phyloP scores from a whole-genome alignment of 805 yeast species.

The Kluyveromyces starmeri region DNA sequence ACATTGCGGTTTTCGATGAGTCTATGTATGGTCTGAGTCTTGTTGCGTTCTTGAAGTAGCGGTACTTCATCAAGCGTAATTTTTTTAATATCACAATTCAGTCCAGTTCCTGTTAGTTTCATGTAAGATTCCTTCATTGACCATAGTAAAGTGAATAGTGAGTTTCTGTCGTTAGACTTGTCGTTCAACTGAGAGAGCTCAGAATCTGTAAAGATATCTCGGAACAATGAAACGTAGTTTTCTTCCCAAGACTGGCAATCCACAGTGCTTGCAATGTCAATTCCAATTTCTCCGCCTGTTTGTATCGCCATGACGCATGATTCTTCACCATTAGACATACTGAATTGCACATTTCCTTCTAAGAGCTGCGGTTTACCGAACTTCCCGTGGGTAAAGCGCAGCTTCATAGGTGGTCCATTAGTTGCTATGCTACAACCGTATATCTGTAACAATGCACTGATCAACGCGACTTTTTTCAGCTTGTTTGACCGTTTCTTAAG shows the following conservation, averaged over 20 bases:
- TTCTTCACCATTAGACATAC: constrained; percentile 50
- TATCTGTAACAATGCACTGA: constrained; percentile 39
- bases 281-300: constrained; percentile 31
- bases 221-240: constrained; percentile 31
- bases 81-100: constrained; percentile 29
- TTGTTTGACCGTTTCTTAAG: constrained; percentile 30
- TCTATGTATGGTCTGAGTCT: constrained; percentile 1
- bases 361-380: constrained; percentile 51
- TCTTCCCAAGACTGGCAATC: constrained; percentile 21
- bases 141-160: constrained; percentile 55
- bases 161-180: constrained; percentile 16
- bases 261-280: constrained; percentile 37
- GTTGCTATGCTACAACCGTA: constrained; percentile 31
- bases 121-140: constrained; percentile 72
- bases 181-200: constrained; percentile 31
- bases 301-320: constrained; percentile 39
- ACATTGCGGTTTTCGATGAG: constrained; percentile 9
- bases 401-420: constrained; percentile 7
- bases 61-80: constrained; percentile 23
- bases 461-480: constrained; percentile 33
- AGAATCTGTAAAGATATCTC: constrained; percentile 32
- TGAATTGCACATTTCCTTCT: constrained; percentile 34
- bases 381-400: constrained; percentile 27
- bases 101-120: constrained; percentile 57
- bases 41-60: background rate